Evolutionary conservation across 208 protist genomes (phyloP).

Genomic region (Leishmania braziliensis): DNA sequence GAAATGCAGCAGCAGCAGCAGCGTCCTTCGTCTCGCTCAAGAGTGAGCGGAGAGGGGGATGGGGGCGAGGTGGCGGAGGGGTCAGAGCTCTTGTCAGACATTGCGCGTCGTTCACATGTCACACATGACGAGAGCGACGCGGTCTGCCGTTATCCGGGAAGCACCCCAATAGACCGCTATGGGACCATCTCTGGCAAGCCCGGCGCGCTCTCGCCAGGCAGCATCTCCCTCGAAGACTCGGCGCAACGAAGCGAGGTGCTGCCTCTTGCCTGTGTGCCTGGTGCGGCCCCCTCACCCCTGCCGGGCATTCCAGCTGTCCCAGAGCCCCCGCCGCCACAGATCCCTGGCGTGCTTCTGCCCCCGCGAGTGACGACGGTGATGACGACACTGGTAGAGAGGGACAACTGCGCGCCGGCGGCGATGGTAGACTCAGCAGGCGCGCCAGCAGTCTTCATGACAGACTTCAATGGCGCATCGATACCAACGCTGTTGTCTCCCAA

Average conservation of each 20-base stretch:
- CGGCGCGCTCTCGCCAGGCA: background rate
- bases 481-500: background rate
- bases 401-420: background rate
- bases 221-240: constrained; percentile 16
- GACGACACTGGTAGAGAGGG: background rate
- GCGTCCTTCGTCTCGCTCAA: background rate
- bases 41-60: background rate
- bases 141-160: constrained; percentile 7
- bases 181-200: background rate
- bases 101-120: background rate
- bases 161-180: constrained; percentile 4
- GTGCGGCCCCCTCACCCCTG: background rate
- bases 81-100: background rate
- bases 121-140: background rate
- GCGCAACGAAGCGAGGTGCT: constrained; percentile 16
- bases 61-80: background rate
- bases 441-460: background rate
- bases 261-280: background rate
- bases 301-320: background rate
- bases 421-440: background rate
- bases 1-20: background rate
- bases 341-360: background rate
- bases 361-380: background rate
- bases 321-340: background rate
- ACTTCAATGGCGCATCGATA: background rate